Conservation (phyloP, 306 rosid genomes). For the Glycine latifolia region DNA sequence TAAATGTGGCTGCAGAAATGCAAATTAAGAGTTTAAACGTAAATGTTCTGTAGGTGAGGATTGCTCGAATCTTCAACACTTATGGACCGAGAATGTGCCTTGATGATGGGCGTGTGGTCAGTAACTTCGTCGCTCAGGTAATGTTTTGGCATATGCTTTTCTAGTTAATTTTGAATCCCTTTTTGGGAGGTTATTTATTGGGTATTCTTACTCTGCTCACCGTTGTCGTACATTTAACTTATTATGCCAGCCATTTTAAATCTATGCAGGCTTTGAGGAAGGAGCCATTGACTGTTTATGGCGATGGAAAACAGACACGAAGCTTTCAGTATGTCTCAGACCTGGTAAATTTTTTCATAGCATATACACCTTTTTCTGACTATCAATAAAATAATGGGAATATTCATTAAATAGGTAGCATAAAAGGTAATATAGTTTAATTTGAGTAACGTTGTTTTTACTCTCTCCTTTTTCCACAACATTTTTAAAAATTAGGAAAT, state of each 20-base stretch:
- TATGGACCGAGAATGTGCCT: conserved; percentile 95
- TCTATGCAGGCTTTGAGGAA: conserved; percentile 77
- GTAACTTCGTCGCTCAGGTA: conserved; percentile 97
- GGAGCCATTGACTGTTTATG: conserved; percentile 96
- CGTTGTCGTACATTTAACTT: not conserved
- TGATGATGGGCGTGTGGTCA: conserved; percentile 92
- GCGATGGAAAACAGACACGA: conserved; percentile 94
- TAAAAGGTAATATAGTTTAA: not conserved
- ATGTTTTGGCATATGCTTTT: not conserved
- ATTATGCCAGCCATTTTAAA: not conserved
- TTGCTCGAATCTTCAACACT: conserved; percentile 92
- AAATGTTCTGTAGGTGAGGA: conserved; percentile 65
- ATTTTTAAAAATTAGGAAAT: too few relatives aligned
- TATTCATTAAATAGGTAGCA: not conserved
- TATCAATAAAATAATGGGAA: not conserved
- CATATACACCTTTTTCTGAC: not conserved
- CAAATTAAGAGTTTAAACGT: not conserved
- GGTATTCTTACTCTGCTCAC: too few relatives aligned
- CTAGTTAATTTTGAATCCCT: not conserved
- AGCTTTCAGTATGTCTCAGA: conserved; percentile 96
- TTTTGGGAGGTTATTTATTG: not conserved
- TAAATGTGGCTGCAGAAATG: not conserved
- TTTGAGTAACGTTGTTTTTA: too few relatives aligned
- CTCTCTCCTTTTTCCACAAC: too few relatives aligned
- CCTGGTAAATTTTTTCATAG: conserved; percentile 59